Evolutionary conservation across 345 rosid species (phyloP).

Genomic region (Camelina hispida): DNA sequence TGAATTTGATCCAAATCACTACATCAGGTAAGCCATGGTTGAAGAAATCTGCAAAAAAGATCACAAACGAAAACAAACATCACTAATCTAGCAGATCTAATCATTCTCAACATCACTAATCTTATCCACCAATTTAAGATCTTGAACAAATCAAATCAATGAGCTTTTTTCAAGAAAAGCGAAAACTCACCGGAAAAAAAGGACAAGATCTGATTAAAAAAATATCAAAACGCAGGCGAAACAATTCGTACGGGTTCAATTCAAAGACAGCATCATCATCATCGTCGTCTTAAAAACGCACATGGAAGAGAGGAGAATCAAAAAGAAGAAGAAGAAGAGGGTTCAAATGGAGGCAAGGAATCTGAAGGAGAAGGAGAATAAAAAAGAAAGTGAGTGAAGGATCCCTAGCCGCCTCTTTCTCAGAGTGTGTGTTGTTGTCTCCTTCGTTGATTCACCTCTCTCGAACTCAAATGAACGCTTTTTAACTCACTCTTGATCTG

Average conservation of each 20-base stretch:
- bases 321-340: not conserved
- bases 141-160: slow-evolving; percentile 27
- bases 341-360: slow-evolving; percentile 36
- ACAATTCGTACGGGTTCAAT: slow-evolving; percentile 13
- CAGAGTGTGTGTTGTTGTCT: slow-evolving; percentile 23
- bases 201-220: slow-evolving; percentile 28
- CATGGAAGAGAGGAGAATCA: slow-evolving; percentile 31
- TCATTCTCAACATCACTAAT: slow-evolving; percentile 2
- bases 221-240: slow-evolving; percentile 23
- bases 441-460: slow-evolving; percentile 35
- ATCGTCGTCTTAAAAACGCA: slow-evolving; percentile 23
- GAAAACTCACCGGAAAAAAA: slow-evolving; percentile 34
- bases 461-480: slow-evolving; percentile 28
- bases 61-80: not conserved
- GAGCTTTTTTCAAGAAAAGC: not conserved
- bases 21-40: slow-evolving; percentile 45
- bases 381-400: slow-evolving; percentile 16
- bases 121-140: slow-evolving; percentile 7
- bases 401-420: slow-evolving; percentile 43
- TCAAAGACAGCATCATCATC: slow-evolving; percentile 14
- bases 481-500: slow-evolving; percentile 44
- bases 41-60: slow-evolving; percentile 22
- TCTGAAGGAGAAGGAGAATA: not conserved
- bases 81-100: slow-evolving; percentile 34
- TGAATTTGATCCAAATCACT: slow-evolving; percentile 38